Percentiles rank a stretch among this genome's conserved stretches.
These are phyloP conservation scores for Xylaria nigripes DNA, from an alignment of 495 filamentous ascomycete genomes.

Conservation along the genomic window DNA sequence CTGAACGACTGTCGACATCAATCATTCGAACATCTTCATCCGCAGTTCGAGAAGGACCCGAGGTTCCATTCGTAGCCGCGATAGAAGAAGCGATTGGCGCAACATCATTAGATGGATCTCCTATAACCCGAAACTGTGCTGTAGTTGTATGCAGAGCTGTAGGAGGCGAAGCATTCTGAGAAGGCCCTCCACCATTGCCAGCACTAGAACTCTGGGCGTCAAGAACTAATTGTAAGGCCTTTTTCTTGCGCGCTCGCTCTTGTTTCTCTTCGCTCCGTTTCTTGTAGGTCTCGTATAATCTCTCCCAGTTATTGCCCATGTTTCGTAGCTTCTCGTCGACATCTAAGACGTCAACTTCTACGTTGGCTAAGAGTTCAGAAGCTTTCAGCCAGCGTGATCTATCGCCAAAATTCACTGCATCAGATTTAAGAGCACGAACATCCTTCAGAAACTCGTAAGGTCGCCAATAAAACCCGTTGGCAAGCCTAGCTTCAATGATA, in stretches of 20 bases:
- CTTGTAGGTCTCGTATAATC: conserved; percentile 64
- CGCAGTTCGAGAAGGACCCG: conserved; percentile 45
- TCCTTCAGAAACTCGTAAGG: conserved; percentile 82
- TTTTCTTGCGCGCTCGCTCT: conserved; percentile 52
- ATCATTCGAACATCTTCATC: conserved; percentile 50
- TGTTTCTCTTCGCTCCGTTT: conserved; percentile 56
- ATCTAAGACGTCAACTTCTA: conserved; percentile 76
- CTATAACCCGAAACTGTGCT: conserved; percentile 40
- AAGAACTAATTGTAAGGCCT: conserved; percentile 37
- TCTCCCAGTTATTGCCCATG: conserved; percentile 31
- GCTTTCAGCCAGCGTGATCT: conserved; percentile 71
- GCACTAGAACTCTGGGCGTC: conserved; percentile 31
- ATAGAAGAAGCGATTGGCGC: conserved; percentile 44
- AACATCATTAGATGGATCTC: conserved; percentile 40
- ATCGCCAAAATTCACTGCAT: conserved; percentile 68
- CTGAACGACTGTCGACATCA: conserved; percentile 47
- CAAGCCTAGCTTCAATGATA: conserved; percentile 87
- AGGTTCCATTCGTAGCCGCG: conserved; percentile 60
- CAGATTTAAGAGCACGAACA: conserved; percentile 71
- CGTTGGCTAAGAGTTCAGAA: conserved; percentile 82
- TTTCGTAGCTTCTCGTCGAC: conserved; percentile 54
- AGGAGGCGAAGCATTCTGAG: conserved; percentile 43
- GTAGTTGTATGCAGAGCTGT: conserved; percentile 45
- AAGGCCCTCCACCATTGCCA: conserved; percentile 21
- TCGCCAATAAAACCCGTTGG: conserved; percentile 89